Conservation (phyloP, 352 stramenopile genomes). For the Pythium dissimile region DNA sequence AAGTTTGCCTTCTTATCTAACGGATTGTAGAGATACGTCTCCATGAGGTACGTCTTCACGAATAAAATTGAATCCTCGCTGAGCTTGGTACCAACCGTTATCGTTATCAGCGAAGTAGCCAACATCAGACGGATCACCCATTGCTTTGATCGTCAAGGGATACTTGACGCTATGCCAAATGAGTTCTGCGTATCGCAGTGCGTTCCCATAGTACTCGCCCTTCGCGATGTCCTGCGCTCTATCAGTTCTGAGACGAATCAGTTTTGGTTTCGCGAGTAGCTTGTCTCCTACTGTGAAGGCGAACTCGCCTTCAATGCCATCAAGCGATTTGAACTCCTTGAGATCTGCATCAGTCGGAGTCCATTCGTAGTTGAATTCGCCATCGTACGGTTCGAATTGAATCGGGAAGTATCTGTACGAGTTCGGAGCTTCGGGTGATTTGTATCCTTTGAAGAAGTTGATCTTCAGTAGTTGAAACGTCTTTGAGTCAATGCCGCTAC, state of each 20-base stretch:
- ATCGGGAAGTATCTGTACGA: background rate
- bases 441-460: background rate
- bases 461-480: background rate
- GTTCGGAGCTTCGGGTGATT: background rate
- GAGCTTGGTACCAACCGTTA: background rate
- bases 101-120: background rate
- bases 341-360: background rate
- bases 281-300: background rate
- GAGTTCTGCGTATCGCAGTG: background rate
- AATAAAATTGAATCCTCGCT: background rate
- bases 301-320: background rate
- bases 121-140: too few species aligned
- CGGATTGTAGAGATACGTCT: background rate
- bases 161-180: background rate
- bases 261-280: background rate
- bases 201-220: background rate
- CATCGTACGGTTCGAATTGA: background rate
- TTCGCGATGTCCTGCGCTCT: background rate
- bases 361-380: background rate
- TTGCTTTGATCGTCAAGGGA: background rate
- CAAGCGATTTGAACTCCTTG: background rate
- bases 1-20: background rate
- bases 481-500: background rate
- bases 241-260: background rate
- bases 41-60: background rate